A percentile compares a stretch with the other conserved stretches of the same genome.
These are phyloP conservation scores for Scedosporium minutisporum DNA, from an alignment of 2,329 filamentous ascomycete genomes.

Conservation along the genomic window DNA sequence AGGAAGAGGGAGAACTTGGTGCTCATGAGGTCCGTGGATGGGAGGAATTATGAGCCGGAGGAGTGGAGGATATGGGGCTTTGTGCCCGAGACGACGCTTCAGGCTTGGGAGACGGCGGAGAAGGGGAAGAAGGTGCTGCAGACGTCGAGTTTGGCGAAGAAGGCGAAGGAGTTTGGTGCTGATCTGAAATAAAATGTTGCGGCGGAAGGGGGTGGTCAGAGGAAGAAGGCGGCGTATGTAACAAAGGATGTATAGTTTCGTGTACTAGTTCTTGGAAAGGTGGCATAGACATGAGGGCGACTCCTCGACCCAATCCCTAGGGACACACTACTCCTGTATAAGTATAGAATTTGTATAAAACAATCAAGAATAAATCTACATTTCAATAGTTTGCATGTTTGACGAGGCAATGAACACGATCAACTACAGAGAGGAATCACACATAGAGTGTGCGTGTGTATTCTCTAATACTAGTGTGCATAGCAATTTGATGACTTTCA, in stretches of 20 bases:
- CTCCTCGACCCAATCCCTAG: conserved; percentile 7
- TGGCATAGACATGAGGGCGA: conserved; percentile 7
- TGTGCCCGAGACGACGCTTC: conserved; percentile 40
- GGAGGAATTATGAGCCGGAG: conserved; percentile 28
- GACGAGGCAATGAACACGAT: neutral
- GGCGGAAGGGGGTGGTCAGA: neutral
- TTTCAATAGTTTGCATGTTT: neutral
- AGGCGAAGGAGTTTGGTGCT: conserved; percentile 13
- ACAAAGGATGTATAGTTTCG: conserved; percentile 2
- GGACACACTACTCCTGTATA: neutral
- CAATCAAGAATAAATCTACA: conserved; percentile 7
- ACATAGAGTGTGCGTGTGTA: neutral
- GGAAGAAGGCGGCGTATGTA: neutral
- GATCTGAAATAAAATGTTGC: neutral
- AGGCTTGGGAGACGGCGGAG: conserved; percentile 21
- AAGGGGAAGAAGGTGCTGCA: conserved; percentile 21
- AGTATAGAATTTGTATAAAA: conserved; percentile 10
- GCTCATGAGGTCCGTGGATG: conserved; percentile 38
- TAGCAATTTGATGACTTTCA: neutral
- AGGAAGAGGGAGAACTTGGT: conserved; percentile 56
- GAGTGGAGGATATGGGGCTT: conserved; percentile 61
- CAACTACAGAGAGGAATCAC: neutral
- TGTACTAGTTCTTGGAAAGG: conserved; percentile 6
- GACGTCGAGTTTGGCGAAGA: conserved; percentile 13
- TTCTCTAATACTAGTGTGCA: neutral